These are phyloP conservation scores for Bremia lactucae DNA, from an alignment of 352 stramenopile species.

Conservation along the genomic window DNA sequence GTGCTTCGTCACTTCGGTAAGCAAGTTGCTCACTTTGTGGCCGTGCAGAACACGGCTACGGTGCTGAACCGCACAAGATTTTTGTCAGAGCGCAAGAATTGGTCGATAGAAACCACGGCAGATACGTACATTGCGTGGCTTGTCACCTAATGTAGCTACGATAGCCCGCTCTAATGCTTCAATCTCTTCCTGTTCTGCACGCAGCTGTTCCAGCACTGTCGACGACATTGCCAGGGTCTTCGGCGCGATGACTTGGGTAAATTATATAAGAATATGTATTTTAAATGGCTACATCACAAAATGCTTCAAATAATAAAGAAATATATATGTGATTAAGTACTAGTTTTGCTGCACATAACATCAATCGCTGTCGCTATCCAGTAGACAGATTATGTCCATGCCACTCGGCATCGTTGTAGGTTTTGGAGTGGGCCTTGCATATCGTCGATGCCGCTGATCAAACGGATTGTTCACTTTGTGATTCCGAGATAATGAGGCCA, in stretches of 20 bases:
- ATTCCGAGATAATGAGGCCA: constrained; percentile 50
- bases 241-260: too few relatives aligned
- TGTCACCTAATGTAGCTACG: constrained; percentile 61
- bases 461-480: constrained; percentile 45
- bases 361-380: constrained; percentile 76
- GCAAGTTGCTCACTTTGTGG: constrained; percentile 75
- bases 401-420: constrained; percentile 15
- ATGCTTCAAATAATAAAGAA: too few relatives aligned
- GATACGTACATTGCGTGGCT: constrained; percentile 66
- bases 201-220: constrained; percentile 75
- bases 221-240: constrained; percentile 50
- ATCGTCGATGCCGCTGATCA: constrained; percentile 25
- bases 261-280: too few relatives aligned
- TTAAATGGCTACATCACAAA: too few relatives aligned
- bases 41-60: constrained; percentile 64
- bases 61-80: constrained; percentile 61
- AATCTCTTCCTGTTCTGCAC: constrained; percentile 69
- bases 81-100: too few relatives aligned
- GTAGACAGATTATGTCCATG: constrained; percentile 63
- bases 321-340: too few relatives aligned
- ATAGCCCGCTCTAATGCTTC: constrained; percentile 66
- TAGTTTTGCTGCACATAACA: neutral
- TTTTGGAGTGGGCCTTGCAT: constrained; percentile 11
- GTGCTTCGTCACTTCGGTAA: constrained; percentile 57
- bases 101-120: neutral